Base-by-base conservation (phyloP, 495 filamentous ascomycete genomes). In the Podospora pseudopauciseta region DNA sequence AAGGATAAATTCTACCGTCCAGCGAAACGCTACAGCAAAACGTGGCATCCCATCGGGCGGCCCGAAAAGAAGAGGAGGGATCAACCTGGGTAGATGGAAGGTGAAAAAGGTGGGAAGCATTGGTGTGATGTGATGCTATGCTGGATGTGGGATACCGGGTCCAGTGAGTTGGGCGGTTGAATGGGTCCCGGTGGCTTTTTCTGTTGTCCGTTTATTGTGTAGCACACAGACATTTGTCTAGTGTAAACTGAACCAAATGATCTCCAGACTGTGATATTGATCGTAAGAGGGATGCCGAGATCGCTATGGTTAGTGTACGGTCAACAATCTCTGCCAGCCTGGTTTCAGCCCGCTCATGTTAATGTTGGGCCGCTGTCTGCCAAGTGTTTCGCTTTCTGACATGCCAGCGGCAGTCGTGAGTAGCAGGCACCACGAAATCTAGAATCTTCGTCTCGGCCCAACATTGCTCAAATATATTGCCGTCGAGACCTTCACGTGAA, bases 381-480 rank as follows among this genome's bases (percentile, higher is more conserved):
- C 39, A 49, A 49, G 39, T 49, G 9, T 16, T 13, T 49, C 18
- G 39, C 39, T 49, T 49, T 11, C 39, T 49, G 9, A 49, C 7
- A 5, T 18, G 39, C 55, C 13, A 58, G 23, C 55, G 55, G 55
- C 23, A 58, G 55, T 58, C 55, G 23, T 4, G 23, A 19, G 7
- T 15, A 58, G 55, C n/a, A 56, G 55, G 55, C 55, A 11, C 9
- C 55, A 20, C 1, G 7, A 19, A 58, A n/a, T 58, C 55, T 58
- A 58, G 55, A 58, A 58, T 58, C 19, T 58, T 58, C 19, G 4
- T 58, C 55, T 58, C 55, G 55, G 55, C 55, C 39, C 39, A 49
- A 49, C 39, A 49, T 5, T 49, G 15, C 13, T 49, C 39, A 49
- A 3, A 49, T 49, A 49, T 49, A 49, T 49, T 49, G 39, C 39